Evolutionary conservation across 2,329 filamentous ascomycete species (phyloP).

Genomic region (Colletotrichum camelliae): DNA sequence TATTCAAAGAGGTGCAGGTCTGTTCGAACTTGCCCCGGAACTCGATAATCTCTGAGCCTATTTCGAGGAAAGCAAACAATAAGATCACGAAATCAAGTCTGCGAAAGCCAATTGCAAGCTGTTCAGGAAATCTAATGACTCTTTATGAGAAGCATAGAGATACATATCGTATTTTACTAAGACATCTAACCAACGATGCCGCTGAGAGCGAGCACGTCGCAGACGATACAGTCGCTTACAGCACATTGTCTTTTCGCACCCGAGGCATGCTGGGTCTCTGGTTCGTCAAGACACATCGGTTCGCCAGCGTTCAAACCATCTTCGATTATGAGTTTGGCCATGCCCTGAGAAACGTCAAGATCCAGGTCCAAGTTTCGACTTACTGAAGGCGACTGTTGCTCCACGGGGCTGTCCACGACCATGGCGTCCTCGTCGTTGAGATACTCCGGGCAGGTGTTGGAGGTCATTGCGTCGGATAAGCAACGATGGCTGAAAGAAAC

Average conservation of each 20-base stretch:
- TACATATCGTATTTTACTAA: background rate
- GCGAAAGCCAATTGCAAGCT: background rate
- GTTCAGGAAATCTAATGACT: background rate
- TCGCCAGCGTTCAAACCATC: background rate
- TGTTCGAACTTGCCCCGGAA: accelerated
- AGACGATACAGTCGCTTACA: background rate
- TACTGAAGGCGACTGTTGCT: background rate
- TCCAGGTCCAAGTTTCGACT: background rate
- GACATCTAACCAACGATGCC: background rate
- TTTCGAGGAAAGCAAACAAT: background rate
- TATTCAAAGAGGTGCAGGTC: background rate
- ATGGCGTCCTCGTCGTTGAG: background rate
- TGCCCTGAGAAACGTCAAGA: background rate
- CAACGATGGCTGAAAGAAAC: background rate
- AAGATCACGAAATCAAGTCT: background rate
- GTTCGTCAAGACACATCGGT: background rate
- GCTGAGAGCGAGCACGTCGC: background rate
- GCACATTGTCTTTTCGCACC: background rate
- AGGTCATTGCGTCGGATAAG: background rate
- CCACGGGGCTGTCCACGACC: background rate
- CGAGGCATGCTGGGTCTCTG: background rate
- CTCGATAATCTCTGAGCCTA: background rate
- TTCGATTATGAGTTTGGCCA: background rate
- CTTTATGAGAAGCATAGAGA: no score
- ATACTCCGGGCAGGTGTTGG: background rate